Conservation (phyloP, 108 stramenopile species). For the Discostella pseudostelligera region DNA sequence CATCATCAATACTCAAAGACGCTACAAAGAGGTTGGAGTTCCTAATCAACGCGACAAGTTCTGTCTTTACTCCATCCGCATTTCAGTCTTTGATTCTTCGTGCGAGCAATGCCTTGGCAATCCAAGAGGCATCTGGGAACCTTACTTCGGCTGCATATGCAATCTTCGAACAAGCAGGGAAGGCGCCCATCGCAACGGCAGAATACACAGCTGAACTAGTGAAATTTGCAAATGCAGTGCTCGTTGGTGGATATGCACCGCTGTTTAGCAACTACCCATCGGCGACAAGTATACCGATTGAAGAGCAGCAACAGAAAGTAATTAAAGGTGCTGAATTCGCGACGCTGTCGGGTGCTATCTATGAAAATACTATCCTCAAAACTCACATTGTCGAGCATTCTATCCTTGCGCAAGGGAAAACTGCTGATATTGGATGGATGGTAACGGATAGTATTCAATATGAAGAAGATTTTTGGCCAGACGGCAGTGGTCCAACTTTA, state of each 20-base stretch:
- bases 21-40: slow-evolving; percentile 56
- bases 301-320: slow-evolving; percentile 27
- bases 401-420: slow-evolving; percentile 70
- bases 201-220: slow-evolving; percentile 62
- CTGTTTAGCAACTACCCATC: slow-evolving; percentile 38
- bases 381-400: slow-evolving; percentile 56
- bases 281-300: slow-evolving; percentile 5
- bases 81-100: slow-evolving; percentile 50
- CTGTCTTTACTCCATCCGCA: slow-evolving; percentile 34
- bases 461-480: slow-evolving; percentile 30
- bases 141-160: slow-evolving; percentile 50
- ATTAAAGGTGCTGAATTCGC: slow-evolving; percentile 63
- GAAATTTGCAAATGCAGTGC: slow-evolving; percentile 54
- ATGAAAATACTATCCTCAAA: slow-evolving; percentile 49
- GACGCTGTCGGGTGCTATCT: slow-evolving; percentile 67
- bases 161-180: slow-evolving; percentile 58
- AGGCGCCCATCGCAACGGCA: slow-evolving; percentile 62
- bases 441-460: slow-evolving; percentile 63
- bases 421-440: slow-evolving; percentile 79
- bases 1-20: slow-evolving; percentile 42
- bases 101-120: slow-evolving; percentile 41
- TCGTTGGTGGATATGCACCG: slow-evolving; percentile 52
- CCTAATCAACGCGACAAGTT: slow-evolving; percentile 51
- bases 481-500: slow-evolving; percentile 22
- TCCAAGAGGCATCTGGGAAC: slow-evolving; percentile 36